phyloP scores from a whole-genome alignment of 2,329 filamentous ascomycete species.

The Bipolaris gigantea region DNA sequence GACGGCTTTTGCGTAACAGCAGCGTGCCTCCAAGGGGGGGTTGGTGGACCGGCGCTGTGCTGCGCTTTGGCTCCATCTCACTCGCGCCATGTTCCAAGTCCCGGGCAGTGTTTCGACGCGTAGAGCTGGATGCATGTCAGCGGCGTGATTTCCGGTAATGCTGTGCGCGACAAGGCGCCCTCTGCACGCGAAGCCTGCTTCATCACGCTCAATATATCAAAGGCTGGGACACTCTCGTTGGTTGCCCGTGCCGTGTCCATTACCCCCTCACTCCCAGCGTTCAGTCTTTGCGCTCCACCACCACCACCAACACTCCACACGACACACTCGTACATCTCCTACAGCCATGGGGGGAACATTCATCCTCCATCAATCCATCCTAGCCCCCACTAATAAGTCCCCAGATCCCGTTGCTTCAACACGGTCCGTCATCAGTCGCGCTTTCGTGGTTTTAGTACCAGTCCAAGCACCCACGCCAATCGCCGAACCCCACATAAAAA shows the following conservation, averaged over 20 bases:
- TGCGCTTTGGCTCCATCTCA: not conserved
- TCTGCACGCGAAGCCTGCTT: slow-evolving; percentile 28
- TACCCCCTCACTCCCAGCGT: not conserved
- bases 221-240: not conserved
- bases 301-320: not conserved
- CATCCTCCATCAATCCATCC: not conserved
- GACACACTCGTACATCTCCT: not conserved
- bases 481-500: not conserved
- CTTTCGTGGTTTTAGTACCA: too few relatives aligned
- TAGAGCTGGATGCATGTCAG: slow-evolving; percentile 11
- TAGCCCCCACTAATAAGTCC: not conserved
- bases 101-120: slow-evolving; percentile 27
- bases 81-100: not conserved
- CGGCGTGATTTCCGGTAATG: slow-evolving; percentile 9
- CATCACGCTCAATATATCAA: not conserved
- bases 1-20: slow-evolving; percentile 2
- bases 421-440: too few relatives aligned
- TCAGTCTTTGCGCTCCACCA: not conserved
- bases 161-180: slow-evolving; percentile 28
- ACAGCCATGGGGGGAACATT: not conserved
- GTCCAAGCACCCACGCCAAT: not conserved
- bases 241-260: not conserved
- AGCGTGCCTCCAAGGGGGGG: slow-evolving; percentile 2
- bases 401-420: not conserved
- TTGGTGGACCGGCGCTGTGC: not conserved